Base-by-base conservation (phyloP, 2,329 filamentous ascomycete species). In the Trichoderma brevicompactum region DNA sequence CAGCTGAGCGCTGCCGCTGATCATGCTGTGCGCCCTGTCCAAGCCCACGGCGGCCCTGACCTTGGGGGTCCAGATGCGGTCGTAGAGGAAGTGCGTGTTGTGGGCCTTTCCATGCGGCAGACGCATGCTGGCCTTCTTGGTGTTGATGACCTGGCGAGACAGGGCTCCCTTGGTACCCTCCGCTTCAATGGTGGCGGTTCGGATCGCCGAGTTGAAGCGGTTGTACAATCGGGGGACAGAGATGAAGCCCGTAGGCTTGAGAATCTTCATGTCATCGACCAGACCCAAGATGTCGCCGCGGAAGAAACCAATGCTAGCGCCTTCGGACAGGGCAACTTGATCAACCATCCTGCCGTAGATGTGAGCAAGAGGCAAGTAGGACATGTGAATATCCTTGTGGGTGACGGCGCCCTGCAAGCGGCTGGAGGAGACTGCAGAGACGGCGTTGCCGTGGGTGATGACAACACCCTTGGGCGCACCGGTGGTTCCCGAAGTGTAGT, bases 221-320 rank as follows among this genome's bases (percentile, higher is more conserved):
- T 96, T 97, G 83, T 88, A 98, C 10, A 99, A 84, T 68, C 95
- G 88, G 0, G 95, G 95, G 1, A 99, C 95, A 15, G 92, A 96
- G 71, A 90, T 88, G 77, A 99, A 92, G 10, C 85, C 85, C 12
- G 90, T 95, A 0, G 95, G 95, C 66, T 88, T 87, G 65, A 99
- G 83, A 44, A 92, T 77, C 81, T 98, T 96, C 79, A 99, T 79
- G 74, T 99, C 95, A 66, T 99, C 95, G 0, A 96, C 88, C 17
- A 99, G 82, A 69, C 91, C 91, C 12, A 91, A 75, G 68, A 97
- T 89, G 74, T 97, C 92, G 63, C 95, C 95, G 71, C 95, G 92
- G 85, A 97, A 99, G 78, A 94, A 99, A 12, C 94, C 95, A 71
- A 97, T 88, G 8, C 87, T 81, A 40, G 86, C 87, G 63, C 92